These are phyloP conservation scores for Trichoderma endophyticum DNA, from an alignment of 2,329 filamentous ascomycete species.

Conservation along the genomic window DNA sequence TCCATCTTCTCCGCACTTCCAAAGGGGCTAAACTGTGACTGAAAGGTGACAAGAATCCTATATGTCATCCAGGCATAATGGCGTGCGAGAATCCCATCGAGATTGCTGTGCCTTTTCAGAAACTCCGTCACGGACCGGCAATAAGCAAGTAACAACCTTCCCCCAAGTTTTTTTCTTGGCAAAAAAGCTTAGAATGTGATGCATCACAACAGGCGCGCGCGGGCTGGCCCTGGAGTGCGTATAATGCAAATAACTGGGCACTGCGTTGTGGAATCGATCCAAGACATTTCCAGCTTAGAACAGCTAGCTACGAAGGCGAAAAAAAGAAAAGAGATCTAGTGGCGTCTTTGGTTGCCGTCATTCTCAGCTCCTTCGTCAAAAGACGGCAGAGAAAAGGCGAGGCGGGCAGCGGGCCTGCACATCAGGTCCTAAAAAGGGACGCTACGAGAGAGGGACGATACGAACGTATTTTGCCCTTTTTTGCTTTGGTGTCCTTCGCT, in stretches of 20 bases:
- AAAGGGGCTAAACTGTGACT: not conserved
- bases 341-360: not conserved
- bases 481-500: not conserved
- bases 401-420: not conserved
- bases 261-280: not conserved
- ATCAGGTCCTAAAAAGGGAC: not conserved
- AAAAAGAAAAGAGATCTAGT: too few relatives aligned
- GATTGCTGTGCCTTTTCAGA: not conserved
- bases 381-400: not conserved
- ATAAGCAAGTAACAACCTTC: not conserved
- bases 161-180: not conserved
- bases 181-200: not conserved
- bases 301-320: not conserved
- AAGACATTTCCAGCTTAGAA: not conserved
- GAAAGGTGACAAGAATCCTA: not conserved
- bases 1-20: not conserved
- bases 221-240: not conserved
- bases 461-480: not conserved
- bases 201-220: not conserved
- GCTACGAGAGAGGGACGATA: not conserved
- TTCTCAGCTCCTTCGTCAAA: not conserved
- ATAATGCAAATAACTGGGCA: not conserved
- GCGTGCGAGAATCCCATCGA: not conserved
- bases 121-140: not conserved
- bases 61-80: not conserved